Base-by-base conservation (phyloP, 306 rosid genomes). In the Castanea mollissima region DNA sequence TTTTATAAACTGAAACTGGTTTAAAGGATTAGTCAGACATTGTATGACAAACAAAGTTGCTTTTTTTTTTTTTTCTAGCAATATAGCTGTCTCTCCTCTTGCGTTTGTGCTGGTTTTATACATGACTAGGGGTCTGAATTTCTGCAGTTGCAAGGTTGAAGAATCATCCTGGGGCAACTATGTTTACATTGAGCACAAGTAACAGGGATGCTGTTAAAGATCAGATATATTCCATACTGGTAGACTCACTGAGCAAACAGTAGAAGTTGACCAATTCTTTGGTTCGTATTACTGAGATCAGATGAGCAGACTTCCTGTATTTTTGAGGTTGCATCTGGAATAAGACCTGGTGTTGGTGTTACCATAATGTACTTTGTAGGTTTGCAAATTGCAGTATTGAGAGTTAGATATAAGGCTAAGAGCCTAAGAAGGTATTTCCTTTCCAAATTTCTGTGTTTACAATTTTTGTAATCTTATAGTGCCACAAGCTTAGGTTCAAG, bases 141-240 rank as follows among this genome's bases (percentile, higher is more conserved):
- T 79, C 21, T 71, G 85, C 94, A 92, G 98, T 94, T 85, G 94
- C 94, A 29, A 89, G 91, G 84, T 78, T 92, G 85, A 87, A 88
- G 84, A 92, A 90, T 83, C 90, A 89, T 82, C 84, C 89, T 3
- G 91, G 90, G 60, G 91, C 94, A 79, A 81, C 87, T 34, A 78
- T 85, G 75, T 88, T 83, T 71, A 90, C 94, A 8, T 80, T 94
- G 88, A 85, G 73, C 51, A 68, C 84, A 68, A 82, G 85, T 57
- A 92, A 94, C 78, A 88, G 94, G 79, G 94, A 88, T 86, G 89
- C 84, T 76, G 82, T 86, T 25, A 80, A 80, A 73, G 91, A 90
- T 75, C 91, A 83, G 78, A 87, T 90, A 64, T 77, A 35, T 81
- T 73, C 87, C 35, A 77, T 69, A 3, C n/a, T 92, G 83, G 91